Conservation (phyloP, 441 rosid genomes). For the Jatropha podagrica region DNA sequence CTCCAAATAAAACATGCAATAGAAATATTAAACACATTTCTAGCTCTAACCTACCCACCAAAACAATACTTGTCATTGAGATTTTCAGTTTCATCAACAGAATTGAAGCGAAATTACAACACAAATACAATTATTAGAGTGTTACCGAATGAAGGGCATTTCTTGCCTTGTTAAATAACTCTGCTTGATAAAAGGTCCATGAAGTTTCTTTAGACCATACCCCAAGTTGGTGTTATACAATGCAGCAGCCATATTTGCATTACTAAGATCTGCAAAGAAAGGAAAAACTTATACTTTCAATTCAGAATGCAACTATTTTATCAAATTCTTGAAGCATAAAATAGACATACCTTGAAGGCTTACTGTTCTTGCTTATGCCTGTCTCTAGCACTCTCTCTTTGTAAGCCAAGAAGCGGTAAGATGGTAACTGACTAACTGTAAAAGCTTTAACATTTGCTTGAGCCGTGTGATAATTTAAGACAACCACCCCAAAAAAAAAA, state of each 20-base stretch:
- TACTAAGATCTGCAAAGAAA: background rate
- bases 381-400: background rate
- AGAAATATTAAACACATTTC: background rate
- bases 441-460: background rate
- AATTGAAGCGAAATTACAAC: background rate
- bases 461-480: background rate
- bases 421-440: background rate
- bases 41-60: background rate
- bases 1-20: background rate
- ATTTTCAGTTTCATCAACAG: background rate
- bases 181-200: constrained; percentile 11
- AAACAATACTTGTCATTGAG: background rate
- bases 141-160: background rate
- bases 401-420: constrained; percentile 4
- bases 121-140: background rate
- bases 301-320: background rate
- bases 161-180: constrained; percentile 28
- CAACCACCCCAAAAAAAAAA: background rate
- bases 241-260: background rate
- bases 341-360: background rate
- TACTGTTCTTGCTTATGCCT: background rate
- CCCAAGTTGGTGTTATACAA: background rate
- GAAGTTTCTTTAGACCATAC: background rate
- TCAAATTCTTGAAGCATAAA: background rate
- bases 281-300: background rate